Conservation (phyloP, 108 stramenopile genomes). For the Stephanodiscus minutulus region DNA sequence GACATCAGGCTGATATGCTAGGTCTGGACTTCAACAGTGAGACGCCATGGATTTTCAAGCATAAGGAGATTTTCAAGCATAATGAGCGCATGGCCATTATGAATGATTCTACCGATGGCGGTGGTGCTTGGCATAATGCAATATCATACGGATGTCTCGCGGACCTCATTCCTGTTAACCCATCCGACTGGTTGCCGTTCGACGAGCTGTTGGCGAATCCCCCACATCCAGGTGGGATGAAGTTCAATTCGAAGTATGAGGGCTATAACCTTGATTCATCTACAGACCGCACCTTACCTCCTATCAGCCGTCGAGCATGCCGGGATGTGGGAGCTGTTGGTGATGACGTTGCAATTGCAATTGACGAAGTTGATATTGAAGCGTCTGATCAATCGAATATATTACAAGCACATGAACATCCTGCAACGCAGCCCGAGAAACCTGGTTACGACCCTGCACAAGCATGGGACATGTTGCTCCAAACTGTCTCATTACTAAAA, state of each 20-base stretch:
- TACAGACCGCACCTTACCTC: constrained; percentile 17
- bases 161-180: constrained; percentile 72
- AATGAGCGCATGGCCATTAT: constrained; percentile 18
- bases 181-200: constrained; percentile 78
- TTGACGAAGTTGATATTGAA: constrained; percentile 13
- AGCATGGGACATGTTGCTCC: constrained; percentile 51
- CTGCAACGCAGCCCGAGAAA: background rate
- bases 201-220: constrained; percentile 52
- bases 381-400: constrained; percentile 1
- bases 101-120: background rate
- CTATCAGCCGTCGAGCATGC: constrained; percentile 16
- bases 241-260: constrained; percentile 48
- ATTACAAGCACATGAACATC: constrained; percentile 10
- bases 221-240: constrained; percentile 41
- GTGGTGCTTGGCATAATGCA: constrained; percentile 2
- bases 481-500: constrained; percentile 62
- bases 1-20: constrained; percentile 67
- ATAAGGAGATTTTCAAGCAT: constrained; percentile 47
- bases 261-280: constrained; percentile 41
- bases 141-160: constrained; percentile 43
- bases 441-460: constrained; percentile 10
- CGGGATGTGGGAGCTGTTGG: background rate
- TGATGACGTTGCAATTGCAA: background rate
- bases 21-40: constrained; percentile 48
- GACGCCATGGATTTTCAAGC: constrained; percentile 60